These are phyloP conservation scores for Exophiala spinifera DNA, from an alignment of 2,329 filamentous ascomycete species.

Conservation along the genomic window DNA sequence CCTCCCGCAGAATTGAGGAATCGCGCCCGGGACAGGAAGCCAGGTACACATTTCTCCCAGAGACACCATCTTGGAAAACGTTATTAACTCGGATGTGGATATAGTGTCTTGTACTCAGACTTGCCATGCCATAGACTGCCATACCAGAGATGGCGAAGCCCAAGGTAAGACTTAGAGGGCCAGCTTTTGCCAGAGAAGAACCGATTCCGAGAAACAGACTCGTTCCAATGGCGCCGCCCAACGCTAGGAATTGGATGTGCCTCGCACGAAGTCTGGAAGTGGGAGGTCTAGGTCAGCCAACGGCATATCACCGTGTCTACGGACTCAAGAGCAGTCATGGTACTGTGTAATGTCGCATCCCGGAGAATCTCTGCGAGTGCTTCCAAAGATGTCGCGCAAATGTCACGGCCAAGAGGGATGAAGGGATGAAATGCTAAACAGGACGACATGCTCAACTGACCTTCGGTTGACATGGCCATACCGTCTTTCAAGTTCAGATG, in stretches of 20 bases:
- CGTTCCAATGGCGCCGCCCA: constrained; percentile 43
- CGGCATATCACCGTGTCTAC: no score
- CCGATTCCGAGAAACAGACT: constrained; percentile 65
- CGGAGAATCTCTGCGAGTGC: no score
- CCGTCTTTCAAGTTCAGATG: background rate
- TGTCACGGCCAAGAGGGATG: no score
- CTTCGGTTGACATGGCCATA: background rate
- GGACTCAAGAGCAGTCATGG: no score
- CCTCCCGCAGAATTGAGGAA: constrained; percentile 73
- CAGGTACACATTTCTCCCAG: constrained; percentile 83
- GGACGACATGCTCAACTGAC: background rate
- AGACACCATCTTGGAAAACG: constrained; percentile 58
- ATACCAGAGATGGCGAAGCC: constrained; percentile 43
- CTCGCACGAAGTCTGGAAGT: constrained; percentile 32
- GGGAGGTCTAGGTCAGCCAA: no score
- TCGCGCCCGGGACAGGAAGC: constrained; percentile 73
- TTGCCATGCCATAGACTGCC: constrained; percentile 66
- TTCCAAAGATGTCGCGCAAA: no score
- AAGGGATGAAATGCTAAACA: no score
- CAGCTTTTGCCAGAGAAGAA: constrained; percentile 53
- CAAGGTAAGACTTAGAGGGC: constrained; percentile 43
- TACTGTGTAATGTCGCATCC: no score
- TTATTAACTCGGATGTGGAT: background rate
- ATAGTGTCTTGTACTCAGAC: background rate
- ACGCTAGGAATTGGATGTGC: constrained; percentile 38